These are phyloP conservation scores for Ceriops zippeliana DNA, from an alignment of 345 rosid genomes.

Conservation along the genomic window DNA sequence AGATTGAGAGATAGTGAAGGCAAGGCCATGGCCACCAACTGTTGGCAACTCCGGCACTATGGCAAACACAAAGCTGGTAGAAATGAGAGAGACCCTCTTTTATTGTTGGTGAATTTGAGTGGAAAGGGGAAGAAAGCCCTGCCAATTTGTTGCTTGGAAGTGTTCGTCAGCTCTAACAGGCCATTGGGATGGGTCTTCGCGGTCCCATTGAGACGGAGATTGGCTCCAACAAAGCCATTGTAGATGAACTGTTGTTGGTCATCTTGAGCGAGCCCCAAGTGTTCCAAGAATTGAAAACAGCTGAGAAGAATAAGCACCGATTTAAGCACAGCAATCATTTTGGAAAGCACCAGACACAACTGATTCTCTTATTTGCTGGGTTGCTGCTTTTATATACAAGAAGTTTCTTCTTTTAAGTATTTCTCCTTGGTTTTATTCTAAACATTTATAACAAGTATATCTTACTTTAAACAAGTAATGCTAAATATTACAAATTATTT, in stretches of 20 bases:
- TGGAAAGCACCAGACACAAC: too few relatives aligned
- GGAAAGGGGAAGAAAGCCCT: conserved; percentile 45
- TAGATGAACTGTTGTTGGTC: conserved; percentile 28
- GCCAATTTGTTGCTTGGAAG: conserved; percentile 27
- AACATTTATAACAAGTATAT: too few relatives aligned
- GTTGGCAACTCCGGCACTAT: conserved; percentile 8
- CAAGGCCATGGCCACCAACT: conserved; percentile 21
- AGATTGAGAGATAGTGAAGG: conserved; percentile 22
- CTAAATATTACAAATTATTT: too few relatives aligned
- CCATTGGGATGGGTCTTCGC: conserved; percentile 38
- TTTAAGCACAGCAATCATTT: background rate
- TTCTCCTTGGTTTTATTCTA: too few relatives aligned
- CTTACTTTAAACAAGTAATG: too few relatives aligned
- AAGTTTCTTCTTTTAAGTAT: too few relatives aligned
- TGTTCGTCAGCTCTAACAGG: conserved; percentile 54
- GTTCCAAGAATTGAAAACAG: background rate
- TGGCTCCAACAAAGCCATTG: conserved; percentile 38
- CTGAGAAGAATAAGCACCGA: background rate
- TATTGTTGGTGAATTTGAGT: conserved; percentile 20
- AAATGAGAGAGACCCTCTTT: conserved; percentile 15
- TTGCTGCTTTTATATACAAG: too few relatives aligned
- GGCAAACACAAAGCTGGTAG: conserved; percentile 20
- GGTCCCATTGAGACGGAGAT: conserved; percentile 29
- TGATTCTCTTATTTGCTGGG: too few relatives aligned
- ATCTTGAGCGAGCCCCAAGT: conserved; percentile 17